Evolutionary conservation across 306 rosid genomes (phyloP), one percentile per base, ranked within the genome.

Genomic region (Bauhinia variegata): DNA sequence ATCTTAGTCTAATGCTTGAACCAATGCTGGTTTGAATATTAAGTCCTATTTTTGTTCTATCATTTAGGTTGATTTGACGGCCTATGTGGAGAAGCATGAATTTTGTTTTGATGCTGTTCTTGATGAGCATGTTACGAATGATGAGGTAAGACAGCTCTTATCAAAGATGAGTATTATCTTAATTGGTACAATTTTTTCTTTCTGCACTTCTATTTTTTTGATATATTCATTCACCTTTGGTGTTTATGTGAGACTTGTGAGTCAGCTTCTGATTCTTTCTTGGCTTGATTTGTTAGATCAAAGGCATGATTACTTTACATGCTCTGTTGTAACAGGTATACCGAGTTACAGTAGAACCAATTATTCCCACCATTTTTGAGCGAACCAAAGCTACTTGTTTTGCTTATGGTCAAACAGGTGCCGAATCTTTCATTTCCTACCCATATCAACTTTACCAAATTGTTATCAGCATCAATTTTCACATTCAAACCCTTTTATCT

Each of bases 341-440:
- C 75, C 84, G 81, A 71, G 89, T 76, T 51, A 93, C 98, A 43
- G 93, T 93, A 16, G 87, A 87, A 79, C 98, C 98, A 41, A 93
- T 93, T 73, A 93, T 93, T 80, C 98, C 98, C 65, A 88, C 84
- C 67, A 93, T 93, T 70, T 93, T 93, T 62, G 88, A 86, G 80
- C 83, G 88, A 75, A 89, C 98, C 65, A 93, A 93, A 80, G 98
- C 98, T 73, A 93, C 98, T 8, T 93, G 98, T 77, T 89, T 93
- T 84, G 98, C 98, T 39, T 93, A 93, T 77, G 98, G 98, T 56
- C 98, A 93, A 66, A 93, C 98, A 82, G 98, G 98, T 93, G 36
- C 71, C 71, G 67, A 31, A 33, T 68, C 73, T 63, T 14, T 37
- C 32, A 34, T 55, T 41, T 18, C 17, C 10, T 54, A 23, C 33